Percentiles rank a stretch among this genome's conserved stretches.
Evolutionary conservation across 2,329 filamentous ascomycete genomes (phyloP).

Genomic region (Cordyceps cateniannulata): DNA sequence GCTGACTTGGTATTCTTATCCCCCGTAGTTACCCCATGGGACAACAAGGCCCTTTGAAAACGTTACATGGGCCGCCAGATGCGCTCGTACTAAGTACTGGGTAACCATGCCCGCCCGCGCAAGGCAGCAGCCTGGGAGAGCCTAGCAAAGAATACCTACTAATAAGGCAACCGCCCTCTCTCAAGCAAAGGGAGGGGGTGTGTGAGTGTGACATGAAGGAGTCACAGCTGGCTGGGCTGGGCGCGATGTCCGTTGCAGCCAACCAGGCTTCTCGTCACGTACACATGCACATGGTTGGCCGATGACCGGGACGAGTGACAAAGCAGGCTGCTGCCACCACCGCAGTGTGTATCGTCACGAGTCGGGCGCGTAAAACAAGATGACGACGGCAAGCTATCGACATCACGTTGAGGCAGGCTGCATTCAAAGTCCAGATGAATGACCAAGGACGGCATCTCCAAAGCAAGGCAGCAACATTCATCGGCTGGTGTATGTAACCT

Average conservation of each 20-base stretch:
- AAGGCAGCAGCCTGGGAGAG: not conserved
- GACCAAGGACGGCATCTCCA: too few relatives aligned
- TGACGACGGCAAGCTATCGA: too few relatives aligned
- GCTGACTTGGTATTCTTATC: too few relatives aligned
- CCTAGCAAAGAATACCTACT: too few relatives aligned
- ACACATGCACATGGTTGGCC: constrained; percentile 2
- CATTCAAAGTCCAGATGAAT: too few relatives aligned
- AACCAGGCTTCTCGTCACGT: not conserved
- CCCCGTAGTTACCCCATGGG: not conserved
- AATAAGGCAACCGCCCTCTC: not conserved
- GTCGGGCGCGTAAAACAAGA: too few relatives aligned
- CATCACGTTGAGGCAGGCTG: too few relatives aligned
- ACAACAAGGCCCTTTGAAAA: not conserved
- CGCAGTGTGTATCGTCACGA: too few relatives aligned
- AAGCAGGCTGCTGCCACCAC: too few relatives aligned
- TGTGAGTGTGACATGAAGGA: not conserved
- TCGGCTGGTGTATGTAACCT: too few relatives aligned
- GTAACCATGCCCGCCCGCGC: not conserved
- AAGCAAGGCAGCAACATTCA: too few relatives aligned
- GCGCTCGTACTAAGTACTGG: not conserved
- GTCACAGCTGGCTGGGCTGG: not conserved
- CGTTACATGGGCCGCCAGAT: not conserved
- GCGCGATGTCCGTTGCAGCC: not conserved
- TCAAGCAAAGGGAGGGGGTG: not conserved
- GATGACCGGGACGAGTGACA: not conserved